Evolutionary conservation across 306 rosid species (phyloP).

Genomic region (Begonia loranthoides): DNA sequence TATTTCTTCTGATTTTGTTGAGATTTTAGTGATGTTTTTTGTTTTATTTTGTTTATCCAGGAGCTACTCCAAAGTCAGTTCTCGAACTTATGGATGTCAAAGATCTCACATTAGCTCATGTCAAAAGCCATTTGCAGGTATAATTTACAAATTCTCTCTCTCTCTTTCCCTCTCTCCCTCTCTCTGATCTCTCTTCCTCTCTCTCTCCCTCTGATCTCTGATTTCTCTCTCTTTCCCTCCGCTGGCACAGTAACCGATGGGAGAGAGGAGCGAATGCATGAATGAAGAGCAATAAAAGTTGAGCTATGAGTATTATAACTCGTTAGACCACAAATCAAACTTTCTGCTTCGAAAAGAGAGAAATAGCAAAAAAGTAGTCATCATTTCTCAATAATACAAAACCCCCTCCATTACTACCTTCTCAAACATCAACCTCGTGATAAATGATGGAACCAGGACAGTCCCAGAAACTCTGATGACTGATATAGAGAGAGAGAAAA

Average conservation of each 20-base stretch:
- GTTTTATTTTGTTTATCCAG: slow-evolving; percentile 27
- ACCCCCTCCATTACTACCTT: slow-evolving; percentile 16
- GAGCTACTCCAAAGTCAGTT: slow-evolving; percentile 94
- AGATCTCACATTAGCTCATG: slow-evolving; percentile 95
- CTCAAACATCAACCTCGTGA: slow-evolving; percentile 65
- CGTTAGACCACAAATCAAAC: neutral
- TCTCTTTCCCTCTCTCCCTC: neutral
- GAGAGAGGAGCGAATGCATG: slow-evolving; percentile 7
- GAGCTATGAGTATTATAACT: slow-evolving; percentile 4
- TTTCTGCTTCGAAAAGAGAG: slow-evolving; percentile 4
- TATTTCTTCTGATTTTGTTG: no score
- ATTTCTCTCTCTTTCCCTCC: neutral
- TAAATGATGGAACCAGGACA: slow-evolving; percentile 34
- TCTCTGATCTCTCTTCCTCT: neutral
- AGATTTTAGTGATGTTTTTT: no score
- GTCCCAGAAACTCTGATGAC: slow-evolving; percentile 3
- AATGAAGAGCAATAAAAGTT: slow-evolving; percentile 1
- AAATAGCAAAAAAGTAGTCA: slow-evolving; percentile 21
- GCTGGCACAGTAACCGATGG: neutral
- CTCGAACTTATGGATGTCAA: slow-evolving; percentile 97
- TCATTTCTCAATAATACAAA: slow-evolving; percentile 54
- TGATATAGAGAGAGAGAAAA: slow-evolving; percentile 3
- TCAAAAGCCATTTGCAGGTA: slow-evolving; percentile 97
- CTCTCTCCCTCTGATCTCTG: neutral
- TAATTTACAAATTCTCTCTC: neutral